Base-by-base conservation (phyloP, 441 rosid species). In the Pelargonium exstipulatum region DNA sequence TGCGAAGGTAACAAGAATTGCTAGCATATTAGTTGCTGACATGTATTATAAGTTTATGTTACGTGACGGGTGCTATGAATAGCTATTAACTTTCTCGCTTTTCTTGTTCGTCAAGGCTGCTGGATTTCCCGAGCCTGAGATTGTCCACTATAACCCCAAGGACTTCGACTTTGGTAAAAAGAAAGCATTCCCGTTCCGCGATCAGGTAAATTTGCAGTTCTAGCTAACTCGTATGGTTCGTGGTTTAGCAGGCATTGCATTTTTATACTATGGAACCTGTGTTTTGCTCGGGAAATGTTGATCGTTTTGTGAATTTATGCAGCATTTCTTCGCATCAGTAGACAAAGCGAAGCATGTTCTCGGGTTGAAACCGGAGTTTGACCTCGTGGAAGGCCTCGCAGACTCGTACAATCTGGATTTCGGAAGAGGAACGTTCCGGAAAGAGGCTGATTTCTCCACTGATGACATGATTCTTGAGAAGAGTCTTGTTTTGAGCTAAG, bases 101-200 rank as follows among this genome's bases (percentile, higher is more conserved):
- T 70, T 37, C 43, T 45, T 55, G 14, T 20, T 66, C 17, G 26
- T 64, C 64, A 76, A 94, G 97, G 99, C 96, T 67, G 97, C 82
- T 70, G 97, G 97, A 48, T 91, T 90, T 77, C 97, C 99, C 9
- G 94, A 90, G 76, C 99, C 99, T 24, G 92, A 90, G 82, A 77
- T 94, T 66, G 79, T 91, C 70, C 94, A 86, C 78, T 95, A 83
- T 78, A 88, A 87, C 77, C 97, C 96, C 51, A 90, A 90, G 79
- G 96, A 91, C 40, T 91, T 88, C n/a, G 96, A 95, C 75, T 90
- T 90, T 22, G 99, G 97, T 9, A 91, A 94, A 76, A 94, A 94
- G 91, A 91, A 94, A 80, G 88, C 99, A 9, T 94, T 94, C 78
- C 99, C 97, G 61, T 94, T 91, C 90, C 90, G 99, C 12, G 97